These are phyloP conservation scores for Cercis canadensis DNA, from an alignment of 306 rosid species.

Conservation along the genomic window DNA sequence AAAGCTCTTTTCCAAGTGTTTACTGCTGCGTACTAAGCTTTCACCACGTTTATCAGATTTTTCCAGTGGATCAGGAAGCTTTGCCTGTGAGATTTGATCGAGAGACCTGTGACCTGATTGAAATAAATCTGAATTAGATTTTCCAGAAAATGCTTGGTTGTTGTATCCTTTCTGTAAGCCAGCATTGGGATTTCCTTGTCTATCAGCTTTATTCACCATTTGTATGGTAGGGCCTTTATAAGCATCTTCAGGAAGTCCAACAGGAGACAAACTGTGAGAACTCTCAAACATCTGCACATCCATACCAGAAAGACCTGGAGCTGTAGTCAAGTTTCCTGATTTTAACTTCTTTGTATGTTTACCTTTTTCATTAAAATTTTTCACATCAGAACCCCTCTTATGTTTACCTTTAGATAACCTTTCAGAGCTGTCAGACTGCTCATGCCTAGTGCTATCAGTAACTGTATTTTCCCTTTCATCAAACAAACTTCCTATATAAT, in stretches of 20 bases:
- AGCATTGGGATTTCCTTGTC: slow-evolving; percentile 58
- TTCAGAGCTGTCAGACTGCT: slow-evolving; percentile 75
- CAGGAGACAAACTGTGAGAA: slow-evolving; percentile 60
- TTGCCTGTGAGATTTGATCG: slow-evolving; percentile 57
- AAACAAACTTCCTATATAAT: slow-evolving; percentile 70
- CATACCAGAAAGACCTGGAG: slow-evolving; percentile 55
- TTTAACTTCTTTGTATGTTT: slow-evolving; percentile 67
- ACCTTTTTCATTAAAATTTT: slow-evolving; percentile 55
- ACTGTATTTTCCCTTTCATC: slow-evolving; percentile 62
- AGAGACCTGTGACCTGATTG: slow-evolving; percentile 62
- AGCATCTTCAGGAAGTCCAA: slow-evolving; percentile 59
- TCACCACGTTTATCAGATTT: slow-evolving; percentile 62
- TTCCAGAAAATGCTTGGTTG: slow-evolving; percentile 59
- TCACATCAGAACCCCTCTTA: slow-evolving; percentile 66
- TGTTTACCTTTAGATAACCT: slow-evolving; percentile 63
- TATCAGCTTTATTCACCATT: slow-evolving; percentile 57
- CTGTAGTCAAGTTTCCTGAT: slow-evolving; percentile 48
- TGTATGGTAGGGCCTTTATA: slow-evolving; percentile 51
- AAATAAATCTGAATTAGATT: slow-evolving; percentile 62
- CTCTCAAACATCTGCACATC: slow-evolving; percentile 53
- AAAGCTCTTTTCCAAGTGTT: slow-evolving; percentile 64
- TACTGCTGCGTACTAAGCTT: slow-evolving; percentile 55
- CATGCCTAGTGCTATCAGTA: slow-evolving; percentile 60
- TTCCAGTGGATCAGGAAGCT: slow-evolving; percentile 56
- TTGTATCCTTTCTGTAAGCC: slow-evolving; percentile 63